Conservation (phyloP, 2,329 filamentous ascomycete species). For the Fusarium cyanostomum region DNA sequence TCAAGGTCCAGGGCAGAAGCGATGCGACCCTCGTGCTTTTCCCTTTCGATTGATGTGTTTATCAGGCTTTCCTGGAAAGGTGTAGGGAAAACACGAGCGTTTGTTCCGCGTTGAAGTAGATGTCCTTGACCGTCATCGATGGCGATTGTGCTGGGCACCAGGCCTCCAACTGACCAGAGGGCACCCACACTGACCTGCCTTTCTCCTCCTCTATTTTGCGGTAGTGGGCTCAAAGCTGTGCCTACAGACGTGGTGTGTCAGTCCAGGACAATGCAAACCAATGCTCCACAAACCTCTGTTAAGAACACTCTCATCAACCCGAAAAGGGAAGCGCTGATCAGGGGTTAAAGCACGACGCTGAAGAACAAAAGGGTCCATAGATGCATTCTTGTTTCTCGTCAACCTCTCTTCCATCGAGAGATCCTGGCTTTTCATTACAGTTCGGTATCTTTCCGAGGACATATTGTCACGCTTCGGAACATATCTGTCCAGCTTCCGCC, state of each 20-base stretch:
- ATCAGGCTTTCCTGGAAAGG: constrained; percentile 55
- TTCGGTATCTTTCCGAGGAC: constrained; percentile 56
- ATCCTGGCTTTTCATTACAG: constrained; percentile 54
- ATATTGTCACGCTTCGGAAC: constrained; percentile 55
- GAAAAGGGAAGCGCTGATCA: constrained; percentile 23
- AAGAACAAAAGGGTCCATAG: constrained; percentile 54
- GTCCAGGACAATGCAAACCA: neutral
- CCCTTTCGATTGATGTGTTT: constrained; percentile 66
- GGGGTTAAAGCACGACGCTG: constrained; percentile 37
- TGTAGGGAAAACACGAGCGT: constrained; percentile 72
- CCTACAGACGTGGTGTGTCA: constrained; percentile 30
- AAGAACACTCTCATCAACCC: constrained; percentile 21
- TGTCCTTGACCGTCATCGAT: constrained; percentile 71
- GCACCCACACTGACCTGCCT: constrained; percentile 71
- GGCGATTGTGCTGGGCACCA: constrained; percentile 63
- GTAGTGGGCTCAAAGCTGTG: constrained; percentile 40
- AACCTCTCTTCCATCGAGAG: constrained; percentile 57
- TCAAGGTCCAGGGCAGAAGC: constrained; percentile 86
- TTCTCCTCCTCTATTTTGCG: constrained; percentile 39
- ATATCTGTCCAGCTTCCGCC: constrained; percentile 58
- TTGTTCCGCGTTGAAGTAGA: constrained; percentile 74
- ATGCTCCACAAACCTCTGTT: constrained; percentile 22
- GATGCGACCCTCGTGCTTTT: constrained; percentile 77
- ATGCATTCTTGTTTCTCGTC: constrained; percentile 53
- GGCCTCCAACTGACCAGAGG: constrained; percentile 82